Evolutionary conservation across 352 stramenopile species (phyloP), one percentile per base, ranked within the genome.

Genomic region (Phytophthora pistaciae): DNA sequence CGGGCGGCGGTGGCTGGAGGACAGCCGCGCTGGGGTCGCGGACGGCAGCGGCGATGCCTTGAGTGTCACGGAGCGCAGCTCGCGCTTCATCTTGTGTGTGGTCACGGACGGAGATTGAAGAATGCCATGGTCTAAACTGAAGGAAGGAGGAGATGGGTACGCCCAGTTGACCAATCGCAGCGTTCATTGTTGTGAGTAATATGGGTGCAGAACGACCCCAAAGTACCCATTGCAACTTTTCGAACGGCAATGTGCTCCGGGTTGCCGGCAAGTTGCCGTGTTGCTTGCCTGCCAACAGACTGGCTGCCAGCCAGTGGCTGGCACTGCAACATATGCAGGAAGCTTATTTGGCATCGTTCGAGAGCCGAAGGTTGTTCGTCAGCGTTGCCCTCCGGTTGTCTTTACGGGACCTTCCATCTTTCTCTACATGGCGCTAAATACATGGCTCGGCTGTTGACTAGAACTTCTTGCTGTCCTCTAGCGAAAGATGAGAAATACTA

Each of bases 11-110:
- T 42, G 38, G 14, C 38, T 46, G 38, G 38, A n/a, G 38, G 38
- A 46, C 38, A n/a, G 38, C 38, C 10, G 38, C 14, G 38, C 38
- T 5, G 38, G 14, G 0, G 38, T 5, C n/a, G 42, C 31, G 3
- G 44, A 1, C n/a, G 53, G 52, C 27, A 68, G n/a, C 3, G 69
- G n/a, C 6, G 69, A 68, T 1, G 69, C 20, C 25, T 72, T 76
- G n/a, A 72, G 64, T 44, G 68, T 72, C 68, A 75, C 68, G 9
- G 63, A 64, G 27, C 57, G 62, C 49, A 75, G 18, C 38, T 72
- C 63, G 40, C 68, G 61, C 68, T 56, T 62, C 68, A 72, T 75
- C 10, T n/a, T n/a, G 21, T 56, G 21, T 60, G 54, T 60, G 49
- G 54, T 65, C 31, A 46, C 14, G 62, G 42, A 50, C 40, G 42